These are phyloP conservation scores for Psilocybe cubensis DNA, from an alignment of 768 basidiomycete species.

Conservation along the genomic window DNA sequence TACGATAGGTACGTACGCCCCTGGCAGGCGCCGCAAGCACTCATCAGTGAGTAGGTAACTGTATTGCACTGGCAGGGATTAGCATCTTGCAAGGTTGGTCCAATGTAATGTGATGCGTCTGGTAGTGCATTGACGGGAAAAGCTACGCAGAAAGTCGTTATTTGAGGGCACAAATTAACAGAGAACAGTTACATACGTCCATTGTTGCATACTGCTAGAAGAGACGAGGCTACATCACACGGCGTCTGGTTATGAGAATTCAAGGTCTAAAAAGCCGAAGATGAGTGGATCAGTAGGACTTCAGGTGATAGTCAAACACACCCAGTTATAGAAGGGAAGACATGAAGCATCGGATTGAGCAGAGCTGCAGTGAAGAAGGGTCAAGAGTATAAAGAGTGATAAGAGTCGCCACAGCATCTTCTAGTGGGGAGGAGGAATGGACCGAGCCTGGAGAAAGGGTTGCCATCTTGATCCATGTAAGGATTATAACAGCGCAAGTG, in stretches of 20 bases:
- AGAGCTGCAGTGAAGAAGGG: slow-evolving; percentile 19
- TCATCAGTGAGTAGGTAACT: slow-evolving; percentile 56
- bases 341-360: slow-evolving; percentile 45
- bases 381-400: slow-evolving; percentile 25
- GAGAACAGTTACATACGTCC: slow-evolving; percentile 37
- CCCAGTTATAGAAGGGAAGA: slow-evolving; percentile 46
- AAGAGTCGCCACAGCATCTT: slow-evolving; percentile 28
- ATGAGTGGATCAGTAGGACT: background rate
- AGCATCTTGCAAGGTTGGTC: slow-evolving; percentile 38
- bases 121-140: slow-evolving; percentile 36
- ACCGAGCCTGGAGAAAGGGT: slow-evolving; percentile 18
- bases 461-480: slow-evolving; percentile 2
- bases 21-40: slow-evolving; percentile 64
- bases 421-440: slow-evolving; percentile 14
- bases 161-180: background rate
- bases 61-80: slow-evolving; percentile 58
- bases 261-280: slow-evolving; percentile 29
- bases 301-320: slow-evolving; percentile 18
- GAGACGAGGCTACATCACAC: slow-evolving; percentile 46
- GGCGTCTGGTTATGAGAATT: slow-evolving; percentile 54
- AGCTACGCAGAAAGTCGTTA: slow-evolving; percentile 21
- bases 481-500: slow-evolving; percentile 12
- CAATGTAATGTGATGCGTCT: slow-evolving; percentile 37
- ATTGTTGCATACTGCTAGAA: slow-evolving; percentile 44
- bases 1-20: slow-evolving; percentile 37